These are phyloP conservation scores for Gossypium mustelinum DNA, from an alignment of 345 rosid species.

Conservation along the genomic window DNA sequence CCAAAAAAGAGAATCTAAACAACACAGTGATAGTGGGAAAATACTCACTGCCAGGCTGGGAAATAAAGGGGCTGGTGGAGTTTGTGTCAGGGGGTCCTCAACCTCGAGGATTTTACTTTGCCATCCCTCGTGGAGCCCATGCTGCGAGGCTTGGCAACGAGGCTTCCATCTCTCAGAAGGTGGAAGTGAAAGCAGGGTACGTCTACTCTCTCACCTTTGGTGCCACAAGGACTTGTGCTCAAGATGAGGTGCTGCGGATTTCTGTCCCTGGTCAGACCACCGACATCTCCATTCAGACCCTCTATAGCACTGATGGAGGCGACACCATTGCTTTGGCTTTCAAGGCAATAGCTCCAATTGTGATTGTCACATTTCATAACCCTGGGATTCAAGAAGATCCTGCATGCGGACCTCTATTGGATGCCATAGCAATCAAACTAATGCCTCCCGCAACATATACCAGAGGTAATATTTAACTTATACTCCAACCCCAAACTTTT, in stretches of 20 bases:
- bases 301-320: slow-evolving; percentile 74
- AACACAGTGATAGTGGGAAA: slow-evolving; percentile 67
- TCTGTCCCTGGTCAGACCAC: slow-evolving; percentile 48
- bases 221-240: slow-evolving; percentile 74
- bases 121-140: slow-evolving; percentile 69
- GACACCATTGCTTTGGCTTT: slow-evolving; percentile 82
- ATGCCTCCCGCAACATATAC: slow-evolving; percentile 38
- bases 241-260: slow-evolving; percentile 59
- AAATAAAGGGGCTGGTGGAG: slow-evolving; percentile 65
- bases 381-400: slow-evolving; percentile 83
- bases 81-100: slow-evolving; percentile 76
- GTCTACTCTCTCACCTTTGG: slow-evolving; percentile 73
- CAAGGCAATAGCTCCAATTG: slow-evolving; percentile 39
- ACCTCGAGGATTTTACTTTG: slow-evolving; percentile 67
- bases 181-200: slow-evolving; percentile 39
- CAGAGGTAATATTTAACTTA: slow-evolving; percentile 27
- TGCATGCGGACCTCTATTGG: slow-evolving; percentile 79
- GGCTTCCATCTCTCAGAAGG: slow-evolving; percentile 62
- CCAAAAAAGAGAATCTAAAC: slow-evolving; percentile 51
- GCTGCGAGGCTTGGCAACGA: slow-evolving; percentile 81
- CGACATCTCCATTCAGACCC: slow-evolving; percentile 60
- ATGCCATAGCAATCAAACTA: slow-evolving; percentile 79
- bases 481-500: no score
- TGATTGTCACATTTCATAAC: slow-evolving; percentile 65
- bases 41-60: slow-evolving; percentile 82